Conservation (phyloP, 352 stramenopile genomes). For the Phytophthora sansomeana region DNA sequence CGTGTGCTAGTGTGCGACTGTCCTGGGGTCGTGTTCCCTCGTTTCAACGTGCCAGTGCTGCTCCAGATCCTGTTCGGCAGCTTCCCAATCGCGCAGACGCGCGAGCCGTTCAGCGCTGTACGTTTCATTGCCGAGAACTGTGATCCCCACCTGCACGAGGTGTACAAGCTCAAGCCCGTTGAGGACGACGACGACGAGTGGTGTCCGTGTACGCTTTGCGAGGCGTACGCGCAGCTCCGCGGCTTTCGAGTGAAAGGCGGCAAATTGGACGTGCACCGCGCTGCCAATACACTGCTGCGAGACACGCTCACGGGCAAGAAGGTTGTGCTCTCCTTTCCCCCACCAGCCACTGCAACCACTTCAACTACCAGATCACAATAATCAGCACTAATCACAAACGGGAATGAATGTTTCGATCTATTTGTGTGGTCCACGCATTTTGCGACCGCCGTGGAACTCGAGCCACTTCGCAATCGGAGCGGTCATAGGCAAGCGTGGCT, state of each 20-base stretch:
- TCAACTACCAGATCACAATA: background rate
- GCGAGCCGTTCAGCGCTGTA: slow-evolving; percentile 86
- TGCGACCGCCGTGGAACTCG: background rate
- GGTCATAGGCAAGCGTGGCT: background rate
- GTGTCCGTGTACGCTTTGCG: slow-evolving; percentile 80
- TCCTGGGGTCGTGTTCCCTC: slow-evolving; percentile 83
- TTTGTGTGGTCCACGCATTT: slow-evolving; percentile 18
- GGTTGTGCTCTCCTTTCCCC: slow-evolving; percentile 81
- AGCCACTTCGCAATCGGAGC: slow-evolving; percentile 10
- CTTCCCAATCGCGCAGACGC: slow-evolving; percentile 86
- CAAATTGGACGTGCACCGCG: slow-evolving; percentile 79
- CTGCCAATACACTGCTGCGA: slow-evolving; percentile 74
- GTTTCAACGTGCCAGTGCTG: slow-evolving; percentile 68
- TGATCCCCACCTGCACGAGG: slow-evolving; percentile 64
- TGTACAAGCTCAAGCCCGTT: slow-evolving; percentile 84
- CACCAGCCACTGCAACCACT: slow-evolving; percentile 29
- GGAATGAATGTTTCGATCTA: slow-evolving; percentile 16
- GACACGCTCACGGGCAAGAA: slow-evolving; percentile 87
- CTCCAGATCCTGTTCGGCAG: slow-evolving; percentile 87
- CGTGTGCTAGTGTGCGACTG: slow-evolving; percentile 82
- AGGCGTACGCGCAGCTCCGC: slow-evolving; percentile 76
- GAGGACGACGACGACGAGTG: slow-evolving; percentile 79
- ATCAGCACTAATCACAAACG: background rate
- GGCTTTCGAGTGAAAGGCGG: slow-evolving; percentile 81
- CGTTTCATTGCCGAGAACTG: slow-evolving; percentile 90